A percentile compares a stretch with the other conserved stretches of the same genome.
Conservation (phyloP, 116 monocot species). For the Posidonia oceanica region DNA sequence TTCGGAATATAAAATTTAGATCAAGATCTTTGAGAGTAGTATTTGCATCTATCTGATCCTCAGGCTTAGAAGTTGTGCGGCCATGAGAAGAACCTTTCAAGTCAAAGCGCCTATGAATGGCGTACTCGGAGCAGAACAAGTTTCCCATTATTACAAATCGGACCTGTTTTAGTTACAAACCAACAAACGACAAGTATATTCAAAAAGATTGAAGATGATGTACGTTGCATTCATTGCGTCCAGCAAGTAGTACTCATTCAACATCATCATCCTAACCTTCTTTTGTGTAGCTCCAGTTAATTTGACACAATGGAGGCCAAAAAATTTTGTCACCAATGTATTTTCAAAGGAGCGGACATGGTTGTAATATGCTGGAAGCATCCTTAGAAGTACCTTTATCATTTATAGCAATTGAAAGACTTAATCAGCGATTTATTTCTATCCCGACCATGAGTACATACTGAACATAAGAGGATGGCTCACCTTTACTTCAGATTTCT, state of each 20-base stretch:
- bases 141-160: slow-evolving; percentile 99
- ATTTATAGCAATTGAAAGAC: background rate
- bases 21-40: slow-evolving; percentile 96
- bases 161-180: slow-evolving; percentile 28
- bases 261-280: slow-evolving; percentile 40
- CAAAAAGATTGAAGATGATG: background rate
- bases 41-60: slow-evolving; percentile 67
- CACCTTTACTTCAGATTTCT: slow-evolving; percentile 90
- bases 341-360: slow-evolving; percentile 66
- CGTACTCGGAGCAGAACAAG: slow-evolving; percentile 75
- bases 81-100: slow-evolving; percentile 96
- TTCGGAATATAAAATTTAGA: slow-evolving; percentile 81
- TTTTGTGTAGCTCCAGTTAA: slow-evolving; percentile 66
- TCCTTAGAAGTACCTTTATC: slow-evolving; percentile 69
- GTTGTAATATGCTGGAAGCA: slow-evolving; percentile 91
- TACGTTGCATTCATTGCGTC: no score
- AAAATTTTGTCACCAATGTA: slow-evolving; percentile 82
- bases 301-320: slow-evolving; percentile 85
- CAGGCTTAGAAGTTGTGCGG: slow-evolving; percentile 74
- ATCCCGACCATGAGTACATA: background rate
- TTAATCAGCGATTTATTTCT: background rate
- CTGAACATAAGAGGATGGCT: background rate
- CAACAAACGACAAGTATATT: background rate
- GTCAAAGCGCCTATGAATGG: slow-evolving; percentile 82
- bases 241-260: background rate